These are phyloP conservation scores for Potentilla sterilis DNA, from an alignment of 306 rosid genomes.

Conservation along the genomic window DNA sequence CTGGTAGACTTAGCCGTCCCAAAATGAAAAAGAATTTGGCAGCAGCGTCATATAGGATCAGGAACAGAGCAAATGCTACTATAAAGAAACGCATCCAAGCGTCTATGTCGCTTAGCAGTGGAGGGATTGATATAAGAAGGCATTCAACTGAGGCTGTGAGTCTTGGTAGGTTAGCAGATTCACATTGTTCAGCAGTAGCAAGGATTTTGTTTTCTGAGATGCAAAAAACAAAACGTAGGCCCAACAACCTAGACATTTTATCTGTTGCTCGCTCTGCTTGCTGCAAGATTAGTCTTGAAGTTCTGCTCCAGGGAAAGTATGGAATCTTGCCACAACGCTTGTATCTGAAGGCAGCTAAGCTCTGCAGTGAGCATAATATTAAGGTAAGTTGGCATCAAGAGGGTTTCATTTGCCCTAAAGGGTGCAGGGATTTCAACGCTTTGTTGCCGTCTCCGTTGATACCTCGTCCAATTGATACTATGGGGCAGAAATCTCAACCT, in stretches of 20 bases:
- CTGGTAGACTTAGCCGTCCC: conserved; percentile 94
- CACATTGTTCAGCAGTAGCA: conserved; percentile 78
- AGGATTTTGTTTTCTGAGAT: conserved; percentile 81
- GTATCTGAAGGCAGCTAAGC: conserved; percentile 86
- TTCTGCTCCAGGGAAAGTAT: conserved; percentile 64
- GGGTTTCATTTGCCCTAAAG: conserved; percentile 74
- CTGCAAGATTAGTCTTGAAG: conserved; percentile 71
- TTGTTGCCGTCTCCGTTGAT: conserved; percentile 50
- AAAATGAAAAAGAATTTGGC: conserved; percentile 68
- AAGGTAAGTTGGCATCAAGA: conserved; percentile 68
- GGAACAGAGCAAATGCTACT: conserved; percentile 73
- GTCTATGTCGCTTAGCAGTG: conserved; percentile 54
- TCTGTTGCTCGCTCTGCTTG: conserved; percentile 74
- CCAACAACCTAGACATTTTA: conserved; percentile 68
- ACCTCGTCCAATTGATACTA: conserved; percentile 47
- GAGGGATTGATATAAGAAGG: conserved; percentile 38
- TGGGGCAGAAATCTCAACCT: conserved; percentile 28
- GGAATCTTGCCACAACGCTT: conserved; percentile 71
- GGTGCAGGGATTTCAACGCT: conserved; percentile 57
- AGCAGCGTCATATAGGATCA: conserved; percentile 72
- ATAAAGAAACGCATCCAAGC: conserved; percentile 73
- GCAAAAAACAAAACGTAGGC: conserved; percentile 76
- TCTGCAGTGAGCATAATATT: conserved; percentile 76
- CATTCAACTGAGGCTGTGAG: conserved; percentile 48
- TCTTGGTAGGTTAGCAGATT: conserved; percentile 56